Base-by-base conservation (phyloP, 768 basidiomycete genomes). In the Suillus spraguei region DNA sequence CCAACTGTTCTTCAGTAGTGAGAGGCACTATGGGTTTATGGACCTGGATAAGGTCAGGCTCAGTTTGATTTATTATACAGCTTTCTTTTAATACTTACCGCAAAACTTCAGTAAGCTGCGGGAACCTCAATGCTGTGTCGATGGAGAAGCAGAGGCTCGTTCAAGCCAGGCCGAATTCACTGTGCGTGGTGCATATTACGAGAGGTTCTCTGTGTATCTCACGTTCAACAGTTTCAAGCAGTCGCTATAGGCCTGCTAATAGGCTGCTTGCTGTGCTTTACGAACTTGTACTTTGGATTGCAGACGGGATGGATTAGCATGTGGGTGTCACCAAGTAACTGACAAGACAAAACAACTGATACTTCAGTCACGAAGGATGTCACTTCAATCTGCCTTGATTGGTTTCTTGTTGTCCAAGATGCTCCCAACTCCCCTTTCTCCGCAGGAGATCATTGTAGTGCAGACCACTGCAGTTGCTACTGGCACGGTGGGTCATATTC, bases 381-480 rank as follows among this genome's bases (percentile, higher is more conserved):
- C 95, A 10, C 84, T 97, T 33, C 95, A 98, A 71, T 96, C 95
- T 0, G 93, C 96, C 13, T 82, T 99, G 41, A 89, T 99, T 39
- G 97, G 95, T 5, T 97, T 90, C 73, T 86, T 96, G 5, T 71
- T 97, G 55, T 95, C 95, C 62, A 82, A 87, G 60, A 78, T 92
- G 66, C 80, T 95, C 6, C 87, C 88, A 1, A 81, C 76, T 4
- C 90, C 90, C 0, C 83, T 96, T 38, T 89, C 88, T n/a, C 89
- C 95, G 0, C 94, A 95, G 76, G 94, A 98, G 74, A 90, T 97
- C 63, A 90, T 97, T 22, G 92, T 99, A 0, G 83, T 97, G 3
- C 96, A 99, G 72, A 97, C 97, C 0, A 96, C 94, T 0, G 95
- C 97, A 0, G 95, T 96, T 2, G 97, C 96, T 1, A 98, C 95